phyloP scores from a whole-genome alignment of 2,329 filamentous ascomycete species.

The Raffaelea ambrosiae region DNA sequence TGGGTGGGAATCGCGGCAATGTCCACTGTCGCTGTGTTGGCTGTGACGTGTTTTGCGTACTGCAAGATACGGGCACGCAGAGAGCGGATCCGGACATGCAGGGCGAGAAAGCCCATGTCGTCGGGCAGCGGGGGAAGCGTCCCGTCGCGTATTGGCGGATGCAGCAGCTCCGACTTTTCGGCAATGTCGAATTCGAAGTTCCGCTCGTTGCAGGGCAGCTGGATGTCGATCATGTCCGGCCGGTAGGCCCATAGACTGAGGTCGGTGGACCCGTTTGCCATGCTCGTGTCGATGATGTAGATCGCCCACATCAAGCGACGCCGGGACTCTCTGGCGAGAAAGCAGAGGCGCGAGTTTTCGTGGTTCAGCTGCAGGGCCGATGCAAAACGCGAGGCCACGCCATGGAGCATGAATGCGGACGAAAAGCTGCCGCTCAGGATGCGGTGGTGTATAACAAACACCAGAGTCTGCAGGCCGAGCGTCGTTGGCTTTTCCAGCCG shows the following conservation, averaged over 20 bases:
- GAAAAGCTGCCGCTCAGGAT: conserved; percentile 36
- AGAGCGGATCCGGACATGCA: conserved; percentile 48
- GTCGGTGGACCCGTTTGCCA: conserved; percentile 36
- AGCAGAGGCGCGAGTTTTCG: conserved; percentile 35
- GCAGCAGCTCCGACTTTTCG: conserved; percentile 43
- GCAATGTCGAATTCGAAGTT: conserved; percentile 50
- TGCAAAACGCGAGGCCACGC: conserved; percentile 36
- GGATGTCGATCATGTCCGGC: conserved; percentile 32
- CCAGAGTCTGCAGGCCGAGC: conserved; percentile 41
- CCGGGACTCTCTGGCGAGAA: conserved; percentile 34
- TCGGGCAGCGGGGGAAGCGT: conserved; percentile 38
- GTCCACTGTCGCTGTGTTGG: not conserved
- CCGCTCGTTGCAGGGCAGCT: conserved; percentile 40
- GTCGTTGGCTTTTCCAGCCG: conserved; percentile 48
- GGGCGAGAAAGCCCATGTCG: conserved; percentile 45
- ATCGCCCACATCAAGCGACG: conserved; percentile 40
- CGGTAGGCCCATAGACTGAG: conserved; percentile 34
- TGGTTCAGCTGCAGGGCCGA: conserved; percentile 41
- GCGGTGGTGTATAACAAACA: conserved; percentile 38
- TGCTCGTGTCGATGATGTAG: conserved; percentile 37
- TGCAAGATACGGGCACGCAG: conserved; percentile 46
- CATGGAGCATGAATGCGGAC: conserved; percentile 38
- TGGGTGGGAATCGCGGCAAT: conserved; percentile 27
- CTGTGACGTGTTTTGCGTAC: conserved; percentile 35
- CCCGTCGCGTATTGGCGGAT: conserved; percentile 19